Percentiles rank a stretch among this genome's conserved stretches.
Evolutionary conservation across 768 basidiomycete genomes (phyloP).

Genomic region (Serendipita vermifera): DNA sequence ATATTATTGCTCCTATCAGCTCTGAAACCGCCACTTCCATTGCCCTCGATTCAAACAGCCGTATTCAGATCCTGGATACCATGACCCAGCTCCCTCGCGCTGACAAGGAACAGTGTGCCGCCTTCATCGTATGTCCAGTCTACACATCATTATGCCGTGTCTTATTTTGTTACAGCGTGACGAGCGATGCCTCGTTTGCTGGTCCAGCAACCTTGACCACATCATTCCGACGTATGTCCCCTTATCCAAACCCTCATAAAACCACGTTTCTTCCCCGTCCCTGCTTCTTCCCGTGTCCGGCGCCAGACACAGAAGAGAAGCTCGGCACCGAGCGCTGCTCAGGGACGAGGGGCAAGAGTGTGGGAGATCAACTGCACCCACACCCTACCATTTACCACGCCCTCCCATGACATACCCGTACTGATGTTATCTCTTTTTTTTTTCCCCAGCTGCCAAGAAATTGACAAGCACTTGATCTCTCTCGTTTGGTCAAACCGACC

Average conservation of each 20-base stretch:
- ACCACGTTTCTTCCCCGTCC: neutral
- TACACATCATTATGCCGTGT: neutral
- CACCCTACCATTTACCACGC: too few species aligned
- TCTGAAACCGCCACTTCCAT: slow-evolving; percentile 34
- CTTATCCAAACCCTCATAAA: neutral
- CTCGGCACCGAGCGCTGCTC: too few species aligned
- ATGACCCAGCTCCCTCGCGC: slow-evolving; percentile 61
- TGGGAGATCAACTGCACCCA: too few species aligned
- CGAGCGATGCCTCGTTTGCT: slow-evolving; percentile 75
- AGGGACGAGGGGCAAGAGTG: too few species aligned
- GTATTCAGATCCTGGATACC: slow-evolving; percentile 74
- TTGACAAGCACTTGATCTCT: neutral
- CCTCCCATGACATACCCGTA: too few species aligned
- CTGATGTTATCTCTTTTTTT: too few species aligned
- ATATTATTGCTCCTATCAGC: too few species aligned
- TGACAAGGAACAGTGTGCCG: slow-evolving; percentile 84
- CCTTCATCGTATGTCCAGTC: slow-evolving; percentile 50
- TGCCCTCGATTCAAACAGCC: slow-evolving; percentile 64
- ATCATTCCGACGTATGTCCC: neutral
- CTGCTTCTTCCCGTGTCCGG: neutral
- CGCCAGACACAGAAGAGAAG: neutral
- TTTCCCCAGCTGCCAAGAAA: neutral
- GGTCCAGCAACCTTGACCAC: slow-evolving; percentile 56
- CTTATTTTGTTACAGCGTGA: slow-evolving; percentile 46
- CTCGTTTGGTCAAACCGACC: slow-evolving; percentile 4